Evolutionary conservation across 768 basidiomycete genomes (phyloP), one percentile per base, ranked within the genome.

Genomic region (Podaxis sp.): DNA sequence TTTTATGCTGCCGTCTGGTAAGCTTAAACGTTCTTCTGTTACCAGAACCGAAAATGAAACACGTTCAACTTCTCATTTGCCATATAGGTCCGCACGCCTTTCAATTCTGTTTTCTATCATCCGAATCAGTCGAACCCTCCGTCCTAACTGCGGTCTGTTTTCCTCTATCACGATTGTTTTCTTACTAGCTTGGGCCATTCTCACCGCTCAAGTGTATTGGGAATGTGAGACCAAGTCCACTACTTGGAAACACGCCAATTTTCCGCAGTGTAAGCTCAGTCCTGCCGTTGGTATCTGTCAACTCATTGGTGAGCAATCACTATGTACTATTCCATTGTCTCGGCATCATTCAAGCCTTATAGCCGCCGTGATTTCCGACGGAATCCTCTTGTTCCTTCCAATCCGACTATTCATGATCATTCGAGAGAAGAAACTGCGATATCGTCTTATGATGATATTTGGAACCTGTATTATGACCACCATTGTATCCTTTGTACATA

Each of bases 391-490:
- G 33, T 40, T 72, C 5, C 72, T 81, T 2, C 84, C 85, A 0
- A 60, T 84, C 2, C 73, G 76, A 22, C 69, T 85, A 2, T 76
- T 87, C 36, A 71, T 73, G 63, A 71, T 74, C 24, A 73, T 85
- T 30, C 73, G 70, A n/a, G 77, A 80, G 55, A 71, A 67, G 15
- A 65, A 65, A 36, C 68, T 84, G 1, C 78, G 80, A 4, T 69
- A 74, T 1, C 76, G 77, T 15, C 72, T 82, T 36, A 75, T 81
- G 64, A 68, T 84, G 60, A 82, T 85, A 53, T 85, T 87, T 69
- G 84, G 85, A 8, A 78, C 85, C 11, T 83, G 82, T 57, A 44
- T 84, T 61, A 70, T 80, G 52, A 84, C 82, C 6, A 84, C 79
- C 5, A 68, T 80, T 38, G 77, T 78, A 17, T 79, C 79, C 2